phyloP scores from a whole-genome alignment of 2,329 filamentous ascomycete species.

The Juglanconis juglandina region DNA sequence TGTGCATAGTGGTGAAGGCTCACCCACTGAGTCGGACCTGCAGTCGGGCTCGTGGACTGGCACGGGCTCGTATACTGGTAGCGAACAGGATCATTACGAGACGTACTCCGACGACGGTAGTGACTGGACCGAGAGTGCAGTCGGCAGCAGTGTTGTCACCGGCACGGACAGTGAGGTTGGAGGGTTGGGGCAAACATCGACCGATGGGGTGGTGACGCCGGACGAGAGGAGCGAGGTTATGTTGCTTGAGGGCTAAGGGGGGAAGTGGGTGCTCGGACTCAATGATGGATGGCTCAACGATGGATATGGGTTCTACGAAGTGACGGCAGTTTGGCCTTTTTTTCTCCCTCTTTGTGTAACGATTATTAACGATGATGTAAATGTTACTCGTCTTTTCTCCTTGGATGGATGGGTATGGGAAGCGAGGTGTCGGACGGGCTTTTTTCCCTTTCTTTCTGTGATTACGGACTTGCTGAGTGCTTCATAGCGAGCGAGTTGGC shows the following conservation, averaged over 20 bases:
- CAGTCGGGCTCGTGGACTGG: slow-evolving; percentile 15
- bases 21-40: slow-evolving; percentile 6
- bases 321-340: background rate
- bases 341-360: background rate
- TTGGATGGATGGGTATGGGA: background rate
- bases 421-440: background rate
- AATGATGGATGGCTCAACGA: background rate
- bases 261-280: background rate
- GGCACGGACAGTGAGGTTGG: slow-evolving; percentile 22
- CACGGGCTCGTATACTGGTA: background rate
- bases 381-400: background rate
- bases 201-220: slow-evolving; percentile 6
- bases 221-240: slow-evolving; percentile 20
- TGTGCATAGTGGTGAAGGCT: slow-evolving; percentile 12
- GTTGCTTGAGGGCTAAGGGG: slow-evolving; percentile 18
- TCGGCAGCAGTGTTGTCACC: slow-evolving; percentile 22
- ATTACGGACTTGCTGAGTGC: too few relatives aligned
- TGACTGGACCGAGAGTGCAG: slow-evolving; percentile 47
- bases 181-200: slow-evolving; percentile 6
- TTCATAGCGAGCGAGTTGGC: background rate
- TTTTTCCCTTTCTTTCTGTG: background rate
- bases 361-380: background rate
- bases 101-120: slow-evolving; percentile 37
- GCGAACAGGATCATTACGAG: slow-evolving; percentile 19
- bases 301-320: background rate